Evolutionary conservation across 345 rosid genomes (phyloP), one percentile per base, ranked within the genome.

Genomic region (Syzygium grande): DNA sequence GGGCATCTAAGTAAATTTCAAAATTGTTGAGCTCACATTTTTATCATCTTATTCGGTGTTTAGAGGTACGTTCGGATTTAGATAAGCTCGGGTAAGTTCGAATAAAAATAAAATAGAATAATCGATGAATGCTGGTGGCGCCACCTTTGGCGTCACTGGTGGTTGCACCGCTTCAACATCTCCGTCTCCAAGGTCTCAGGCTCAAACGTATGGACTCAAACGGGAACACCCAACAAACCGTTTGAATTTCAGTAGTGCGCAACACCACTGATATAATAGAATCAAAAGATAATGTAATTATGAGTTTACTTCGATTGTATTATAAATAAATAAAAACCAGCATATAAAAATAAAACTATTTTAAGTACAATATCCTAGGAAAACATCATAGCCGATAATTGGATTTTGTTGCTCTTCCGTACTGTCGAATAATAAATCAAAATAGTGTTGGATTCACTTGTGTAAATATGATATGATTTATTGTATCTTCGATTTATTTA

Each of bases 11-110:
- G 65, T 11, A 59, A 4, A 59, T 59, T 59, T 59, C 65, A 59
- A 25, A 59, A 59, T 27, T 0, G 16, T 0, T 11, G 1, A 59
- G 7, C 16, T 1, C 30, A 0, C 3, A 1, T 25, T 25, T 25
- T 25, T 55, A 10, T 58, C 11, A 58, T 25, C 29, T 2, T 25
- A 58, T 25, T 3, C 1, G 5, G 25, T 58, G 5, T 58, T 10
- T 25, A 29, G 6, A 58, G 30, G 27, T 6, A 58, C 0, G 3
- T 11, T 29, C 15, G 11, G 11, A 29, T 29, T 63, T 63, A 21
- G 41, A 29, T 63, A 29, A 63, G 14, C 9, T 21, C 5, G 1
- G 29, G 30, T 68, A 68, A 68, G 22, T 68, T 30, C 34, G 43
- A 68, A 21, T 68, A 68, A 68, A 34, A 34, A 30, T 8, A 68